phyloP scores from a whole-genome alignment of 164 flowering plant genomes.

The Piper longum region DNA sequence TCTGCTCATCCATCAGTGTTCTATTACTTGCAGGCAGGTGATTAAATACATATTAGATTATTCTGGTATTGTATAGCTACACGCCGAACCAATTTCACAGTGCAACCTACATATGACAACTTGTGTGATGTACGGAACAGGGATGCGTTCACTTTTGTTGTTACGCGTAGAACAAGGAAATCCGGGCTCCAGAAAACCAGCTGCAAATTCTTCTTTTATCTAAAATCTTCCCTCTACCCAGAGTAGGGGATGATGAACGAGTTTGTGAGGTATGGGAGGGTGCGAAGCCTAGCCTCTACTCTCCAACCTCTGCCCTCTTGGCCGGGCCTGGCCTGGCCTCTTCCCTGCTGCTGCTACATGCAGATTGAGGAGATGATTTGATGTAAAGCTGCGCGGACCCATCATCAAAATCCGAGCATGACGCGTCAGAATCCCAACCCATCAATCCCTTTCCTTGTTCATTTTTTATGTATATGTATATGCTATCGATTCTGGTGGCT shows the following conservation, averaged over 20 bases:
- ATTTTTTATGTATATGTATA: too few species aligned
- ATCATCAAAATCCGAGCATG: slow-evolving; percentile 50
- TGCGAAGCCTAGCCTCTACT: too few species aligned
- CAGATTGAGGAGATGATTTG: slow-evolving; percentile 41
- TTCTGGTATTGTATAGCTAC: too few species aligned
- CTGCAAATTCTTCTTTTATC: not conserved
- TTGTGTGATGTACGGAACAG: not conserved
- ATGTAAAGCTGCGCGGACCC: slow-evolving; percentile 23
- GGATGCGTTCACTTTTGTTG: not conserved
- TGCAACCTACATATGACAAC: too few species aligned
- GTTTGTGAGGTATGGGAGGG: not conserved
- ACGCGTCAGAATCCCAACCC: slow-evolving; percentile 34
- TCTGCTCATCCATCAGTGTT: too few species aligned
- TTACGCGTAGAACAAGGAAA: not conserved
- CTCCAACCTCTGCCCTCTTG: too few species aligned
- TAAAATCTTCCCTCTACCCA: not conserved
- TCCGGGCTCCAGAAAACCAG: slow-evolving; percentile 2
- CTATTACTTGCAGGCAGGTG: too few species aligned
- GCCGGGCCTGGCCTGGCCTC: not conserved
- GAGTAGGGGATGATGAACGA: not conserved
- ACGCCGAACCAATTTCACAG: too few species aligned
- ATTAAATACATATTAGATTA: too few species aligned
- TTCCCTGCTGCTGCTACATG: slow-evolving; percentile 6
- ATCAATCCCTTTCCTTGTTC: slow-evolving; percentile 13
- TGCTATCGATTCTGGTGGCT: too few species aligned